phyloP scores from a whole-genome alignment of 2,329 filamentous ascomycete genomes.

The Pseudocercospora musae region DNA sequence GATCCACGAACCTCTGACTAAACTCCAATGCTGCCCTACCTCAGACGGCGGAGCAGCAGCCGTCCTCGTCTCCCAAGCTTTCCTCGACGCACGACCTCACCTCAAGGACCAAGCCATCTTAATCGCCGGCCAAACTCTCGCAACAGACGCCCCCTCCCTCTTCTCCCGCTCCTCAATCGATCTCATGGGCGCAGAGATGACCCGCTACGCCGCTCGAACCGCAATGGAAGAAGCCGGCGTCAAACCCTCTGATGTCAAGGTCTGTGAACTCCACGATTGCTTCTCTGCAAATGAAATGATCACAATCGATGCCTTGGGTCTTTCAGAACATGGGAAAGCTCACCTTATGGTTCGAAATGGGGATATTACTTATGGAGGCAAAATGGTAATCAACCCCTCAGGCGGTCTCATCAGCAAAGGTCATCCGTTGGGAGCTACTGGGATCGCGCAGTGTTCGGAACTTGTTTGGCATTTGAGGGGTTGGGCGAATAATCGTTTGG shows the following conservation, averaged over 20 bases:
- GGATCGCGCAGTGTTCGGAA: conserved; percentile 93
- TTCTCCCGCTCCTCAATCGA: conserved; percentile 82
- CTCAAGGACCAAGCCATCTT: conserved; percentile 78
- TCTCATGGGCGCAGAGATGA: conserved; percentile 86
- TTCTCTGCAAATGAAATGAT: conserved; percentile 96
- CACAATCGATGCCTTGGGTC: conserved; percentile 78
- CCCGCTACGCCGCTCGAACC: conserved; percentile 61
- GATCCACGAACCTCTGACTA: conserved; percentile 85
- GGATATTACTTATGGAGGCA: conserved; percentile 82
- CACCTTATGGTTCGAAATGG: conserved; percentile 84
- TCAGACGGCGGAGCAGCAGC: conserved; percentile 88
- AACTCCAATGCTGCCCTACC: conserved; percentile 97
- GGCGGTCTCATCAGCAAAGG: conserved; percentile 95
- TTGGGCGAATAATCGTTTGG: conserved; percentile 87
- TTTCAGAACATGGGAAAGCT: conserved; percentile 73
- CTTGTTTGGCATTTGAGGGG: conserved; percentile 92
- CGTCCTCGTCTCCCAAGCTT: conserved; percentile 82
- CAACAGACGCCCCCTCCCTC: conserved; percentile 75
- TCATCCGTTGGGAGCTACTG: conserved; percentile 88
- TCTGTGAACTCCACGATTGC: conserved; percentile 94
- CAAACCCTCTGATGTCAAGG: conserved; percentile 65
- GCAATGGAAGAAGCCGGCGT: conserved; percentile 72
- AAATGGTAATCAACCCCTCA: conserved; percentile 51
- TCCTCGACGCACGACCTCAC: conserved; percentile 79
- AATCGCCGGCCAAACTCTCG: conserved; percentile 81